Evolutionary conservation across 371 early-diverging fungal species (phyloP).

Genomic region (Lichtheimia ramosa): DNA sequence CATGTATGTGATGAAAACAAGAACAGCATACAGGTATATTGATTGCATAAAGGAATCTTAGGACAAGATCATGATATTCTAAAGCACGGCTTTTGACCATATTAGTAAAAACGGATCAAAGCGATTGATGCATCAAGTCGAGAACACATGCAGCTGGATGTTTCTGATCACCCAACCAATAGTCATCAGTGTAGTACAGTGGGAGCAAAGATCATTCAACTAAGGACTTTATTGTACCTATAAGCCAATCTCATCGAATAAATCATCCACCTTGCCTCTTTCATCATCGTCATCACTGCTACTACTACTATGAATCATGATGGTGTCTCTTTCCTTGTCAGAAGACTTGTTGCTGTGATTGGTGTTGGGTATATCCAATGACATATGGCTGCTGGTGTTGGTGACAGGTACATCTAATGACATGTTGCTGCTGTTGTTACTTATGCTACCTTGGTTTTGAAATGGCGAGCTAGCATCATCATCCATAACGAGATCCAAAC

Average conservation of each 20-base stretch:
- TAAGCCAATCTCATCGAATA: slow-evolving; percentile 13
- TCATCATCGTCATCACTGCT: neutral
- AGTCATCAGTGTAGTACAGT: no score
- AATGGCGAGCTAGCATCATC: neutral
- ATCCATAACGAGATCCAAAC: neutral
- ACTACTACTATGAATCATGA: neutral
- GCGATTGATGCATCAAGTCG: no score
- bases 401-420: neutral
- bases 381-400: neutral
- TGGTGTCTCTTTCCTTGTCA: neutral
- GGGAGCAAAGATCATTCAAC: no score
- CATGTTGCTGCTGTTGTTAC: neutral
- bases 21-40: no score
- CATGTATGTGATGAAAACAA: no score
- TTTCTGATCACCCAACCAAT: no score
- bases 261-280: slow-evolving; percentile 3
- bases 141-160: no score
- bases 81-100: no score
- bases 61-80: no score
- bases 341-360: neutral
- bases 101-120: no score
- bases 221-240: neutral
- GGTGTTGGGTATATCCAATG: neutral
- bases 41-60: no score
- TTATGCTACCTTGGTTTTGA: no score